Base-by-base conservation (phyloP, 441 rosid species). In the Populus tomentosa region DNA sequence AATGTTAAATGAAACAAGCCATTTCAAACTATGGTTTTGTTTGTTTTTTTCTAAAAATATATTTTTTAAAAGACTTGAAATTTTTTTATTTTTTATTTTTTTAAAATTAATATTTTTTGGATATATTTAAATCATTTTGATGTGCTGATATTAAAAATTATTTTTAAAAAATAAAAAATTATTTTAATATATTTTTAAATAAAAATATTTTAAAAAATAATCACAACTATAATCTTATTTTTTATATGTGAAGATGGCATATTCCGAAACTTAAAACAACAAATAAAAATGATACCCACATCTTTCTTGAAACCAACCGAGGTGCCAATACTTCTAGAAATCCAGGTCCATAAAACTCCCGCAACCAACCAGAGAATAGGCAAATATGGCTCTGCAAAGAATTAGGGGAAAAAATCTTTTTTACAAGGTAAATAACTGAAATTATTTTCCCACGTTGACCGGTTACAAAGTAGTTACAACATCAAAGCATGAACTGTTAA, bases 301-400 rank as follows among this genome's bases (percentile, higher is more conserved):
- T 88, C 84, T 90, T 90, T 87, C 97, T 90, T 32, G 97, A 90
- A 81, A 94, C 80, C 81, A 94, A 84, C 82, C 87, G 95, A 80
- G 95, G 97, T 74, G 88, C 92, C 80, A 94, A 64, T 67, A 87
- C 80, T 82, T 95, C 95, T 35, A 95, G 94, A 85, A 92, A 86
- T 65, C 92, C 90, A 7, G 90, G 93, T 61, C 98, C 97, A 73
- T 89, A 88, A 80, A 91, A 88, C 73, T 95, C 99, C 74, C 92
- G 91, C 95, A 94, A 69, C 97, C 92, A 92, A 28, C 97, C 99
- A 82, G 98, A 89, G 87, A 95, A 95, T 72, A 95, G 87, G 83
- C 90, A 91, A 76, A 94, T 86, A 70, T 92, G 94, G 74, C 68
- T 84, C 97, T 95, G 82, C 72, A 82, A 67, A 79, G 30, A 46